These are phyloP conservation scores for Diaporthe sp. DNA, from an alignment of 2,329 filamentous ascomycete genomes.

Conservation along the genomic window DNA sequence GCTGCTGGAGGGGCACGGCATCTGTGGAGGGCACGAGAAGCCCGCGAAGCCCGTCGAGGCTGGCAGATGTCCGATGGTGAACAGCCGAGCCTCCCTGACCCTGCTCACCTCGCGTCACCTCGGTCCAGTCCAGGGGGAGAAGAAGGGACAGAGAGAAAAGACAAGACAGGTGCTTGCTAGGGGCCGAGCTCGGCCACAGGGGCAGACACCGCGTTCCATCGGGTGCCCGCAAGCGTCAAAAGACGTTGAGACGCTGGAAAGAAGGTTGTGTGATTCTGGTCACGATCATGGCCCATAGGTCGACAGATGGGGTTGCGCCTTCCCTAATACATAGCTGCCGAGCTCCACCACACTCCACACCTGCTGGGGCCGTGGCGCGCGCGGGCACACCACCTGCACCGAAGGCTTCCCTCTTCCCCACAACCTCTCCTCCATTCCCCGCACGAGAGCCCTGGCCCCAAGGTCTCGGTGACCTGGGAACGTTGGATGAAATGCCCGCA, in stretches of 20 bases:
- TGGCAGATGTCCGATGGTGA: not conserved
- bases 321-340: conserved; percentile 23
- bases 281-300: not conserved
- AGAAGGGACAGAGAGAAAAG: not conserved
- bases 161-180: not conserved
- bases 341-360: conserved; percentile 21
- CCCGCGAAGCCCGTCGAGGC: not conserved
- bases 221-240: not conserved
- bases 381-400: conserved; percentile 1
- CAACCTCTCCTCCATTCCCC: conserved; percentile 19
- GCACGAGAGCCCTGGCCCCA: not conserved
- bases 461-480: conserved; percentile 2
- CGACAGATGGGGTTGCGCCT: conserved; percentile 9
- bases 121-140: no score
- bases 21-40: not conserved
- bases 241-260: conserved; percentile 10
- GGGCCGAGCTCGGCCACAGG: conserved; percentile 23
- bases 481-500: conserved; percentile 12
- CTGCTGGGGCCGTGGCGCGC: conserved; percentile 15
- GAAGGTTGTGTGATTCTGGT: not conserved
- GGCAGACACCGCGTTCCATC: not conserved
- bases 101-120: not conserved
- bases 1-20: not conserved
- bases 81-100: not conserved
- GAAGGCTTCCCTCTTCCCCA: not conserved